Conservation (phyloP, 192 early-diverging fungal genomes). For the Gaertneriomyces sp. region DNA sequence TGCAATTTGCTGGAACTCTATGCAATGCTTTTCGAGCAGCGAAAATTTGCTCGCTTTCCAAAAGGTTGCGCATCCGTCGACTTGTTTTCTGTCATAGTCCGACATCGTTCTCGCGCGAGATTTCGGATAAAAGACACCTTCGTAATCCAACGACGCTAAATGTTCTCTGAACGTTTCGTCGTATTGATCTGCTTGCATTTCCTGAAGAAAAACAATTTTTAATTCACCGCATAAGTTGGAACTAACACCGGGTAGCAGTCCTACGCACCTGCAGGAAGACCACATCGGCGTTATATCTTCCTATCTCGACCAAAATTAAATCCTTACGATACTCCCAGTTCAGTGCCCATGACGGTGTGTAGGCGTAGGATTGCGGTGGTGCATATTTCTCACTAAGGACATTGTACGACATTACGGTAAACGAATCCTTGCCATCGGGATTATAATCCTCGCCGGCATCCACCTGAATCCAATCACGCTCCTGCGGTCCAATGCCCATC, state of each 20-base stretch:
- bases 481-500: slow-evolving; percentile 49
- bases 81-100: slow-evolving; percentile 77
- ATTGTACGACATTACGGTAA: slow-evolving; percentile 92
- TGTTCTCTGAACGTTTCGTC: slow-evolving; percentile 83
- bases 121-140: slow-evolving; percentile 91
- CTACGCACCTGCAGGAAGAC: slow-evolving; percentile 78
- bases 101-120: slow-evolving; percentile 91
- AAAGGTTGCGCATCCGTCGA: slow-evolving; percentile 96
- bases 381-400: slow-evolving; percentile 87
- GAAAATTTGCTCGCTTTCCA: slow-evolving; percentile 82
- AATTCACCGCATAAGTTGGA: not conserved
- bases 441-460: slow-evolving; percentile 57
- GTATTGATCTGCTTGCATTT: slow-evolving; percentile 82
- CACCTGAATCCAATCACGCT: slow-evolving; percentile 85
- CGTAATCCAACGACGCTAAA: slow-evolving; percentile 70
- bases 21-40: slow-evolving; percentile 74
- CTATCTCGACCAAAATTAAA: slow-evolving; percentile 77
- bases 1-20: slow-evolving; percentile 94
- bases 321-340: slow-evolving; percentile 92
- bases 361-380: slow-evolving; percentile 80
- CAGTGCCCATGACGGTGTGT: slow-evolving; percentile 93
- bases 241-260: not conserved
- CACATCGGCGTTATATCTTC: slow-evolving; percentile 83
- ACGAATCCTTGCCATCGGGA: slow-evolving; percentile 56
- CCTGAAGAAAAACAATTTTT: slow-evolving; percentile 47